Percentiles rank a stretch among this genome's conserved stretches.
These are phyloP conservation scores for Quercus tomentella DNA, from an alignment of 331 rosid genomes.

Conservation along the genomic window DNA sequence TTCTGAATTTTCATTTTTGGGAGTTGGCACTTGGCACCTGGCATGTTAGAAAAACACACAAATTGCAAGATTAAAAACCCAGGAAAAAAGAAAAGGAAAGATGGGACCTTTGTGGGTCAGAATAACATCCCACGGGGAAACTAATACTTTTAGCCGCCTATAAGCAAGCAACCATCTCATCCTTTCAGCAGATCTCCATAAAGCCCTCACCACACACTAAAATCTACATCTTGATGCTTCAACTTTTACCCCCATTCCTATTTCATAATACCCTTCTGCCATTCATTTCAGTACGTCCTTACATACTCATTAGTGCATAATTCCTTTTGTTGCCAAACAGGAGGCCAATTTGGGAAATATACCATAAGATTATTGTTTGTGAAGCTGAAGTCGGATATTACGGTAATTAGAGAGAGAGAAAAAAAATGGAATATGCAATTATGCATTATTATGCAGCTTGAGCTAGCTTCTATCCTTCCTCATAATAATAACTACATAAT, in stretches of 20 bases:
- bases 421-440: not conserved
- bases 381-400: slow-evolving; percentile 13
- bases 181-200: slow-evolving; percentile 30
- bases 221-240: slow-evolving; percentile 14
- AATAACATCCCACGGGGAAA: slow-evolving; percentile 34
- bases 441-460: not conserved
- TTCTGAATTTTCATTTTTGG: not conserved
- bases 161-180: slow-evolving; percentile 49
- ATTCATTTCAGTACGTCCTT: slow-evolving; percentile 12
- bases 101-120: slow-evolving; percentile 33
- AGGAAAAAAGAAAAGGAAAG: slow-evolving; percentile 1
- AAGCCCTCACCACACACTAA: slow-evolving; percentile 48
- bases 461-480: not conserved
- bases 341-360: slow-evolving; percentile 42
- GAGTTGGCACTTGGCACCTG: not conserved
- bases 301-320: not conserved
- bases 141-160: slow-evolving; percentile 39
- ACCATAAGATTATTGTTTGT: slow-evolving; percentile 20
- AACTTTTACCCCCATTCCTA: slow-evolving; percentile 23
- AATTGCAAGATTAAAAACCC: not conserved
- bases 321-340: not conserved
- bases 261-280: slow-evolving; percentile 29
- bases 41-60: not conserved
- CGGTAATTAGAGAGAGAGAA: slow-evolving; percentile 5
- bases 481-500: slow-evolving; percentile 6